A percentile compares a stretch with the other conserved stretches of the same genome.
Evolutionary conservation across 2,329 filamentous ascomycete genomes (phyloP).

Genomic region (Trichoderma lentiforme): DNA sequence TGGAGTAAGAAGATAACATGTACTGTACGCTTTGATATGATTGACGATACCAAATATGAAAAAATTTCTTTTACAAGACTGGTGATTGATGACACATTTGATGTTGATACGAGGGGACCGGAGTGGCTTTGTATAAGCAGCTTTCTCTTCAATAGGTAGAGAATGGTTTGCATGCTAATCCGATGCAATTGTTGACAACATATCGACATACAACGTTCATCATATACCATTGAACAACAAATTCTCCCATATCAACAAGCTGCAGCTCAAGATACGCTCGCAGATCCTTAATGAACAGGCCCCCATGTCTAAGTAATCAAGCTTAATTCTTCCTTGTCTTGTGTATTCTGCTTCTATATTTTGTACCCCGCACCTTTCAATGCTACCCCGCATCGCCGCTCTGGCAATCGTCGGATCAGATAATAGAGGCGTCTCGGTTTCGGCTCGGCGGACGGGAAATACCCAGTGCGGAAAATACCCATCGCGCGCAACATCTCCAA

Average conservation of each 20-base stretch:
- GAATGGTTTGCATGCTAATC: not conserved
- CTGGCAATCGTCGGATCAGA: not conserved
- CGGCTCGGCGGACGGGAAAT: not conserved
- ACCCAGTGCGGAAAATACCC: not conserved
- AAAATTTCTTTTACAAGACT: not conserved
- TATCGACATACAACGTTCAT: not conserved
- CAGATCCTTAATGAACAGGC: not conserved
- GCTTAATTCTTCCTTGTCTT: not conserved
- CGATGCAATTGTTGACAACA: not conserved
- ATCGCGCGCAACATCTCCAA: not conserved
- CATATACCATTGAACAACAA: not conserved
- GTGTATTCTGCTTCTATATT: not conserved
- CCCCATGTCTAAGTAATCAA: not conserved
- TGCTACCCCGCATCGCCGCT: not conserved
- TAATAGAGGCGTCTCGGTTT: not conserved
- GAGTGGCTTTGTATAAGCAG: not conserved
- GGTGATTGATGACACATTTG: no score
- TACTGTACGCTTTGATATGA: not conserved
- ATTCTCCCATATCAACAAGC: not conserved
- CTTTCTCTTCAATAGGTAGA: not conserved
- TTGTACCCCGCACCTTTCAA: not conserved
- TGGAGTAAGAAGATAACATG: not conserved
- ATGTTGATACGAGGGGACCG: no score
- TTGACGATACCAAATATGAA: not conserved
- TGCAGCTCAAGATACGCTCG: not conserved